phyloP scores from a whole-genome alignment of 768 basidiomycete species.

The Strobilomyces dryophilus region DNA sequence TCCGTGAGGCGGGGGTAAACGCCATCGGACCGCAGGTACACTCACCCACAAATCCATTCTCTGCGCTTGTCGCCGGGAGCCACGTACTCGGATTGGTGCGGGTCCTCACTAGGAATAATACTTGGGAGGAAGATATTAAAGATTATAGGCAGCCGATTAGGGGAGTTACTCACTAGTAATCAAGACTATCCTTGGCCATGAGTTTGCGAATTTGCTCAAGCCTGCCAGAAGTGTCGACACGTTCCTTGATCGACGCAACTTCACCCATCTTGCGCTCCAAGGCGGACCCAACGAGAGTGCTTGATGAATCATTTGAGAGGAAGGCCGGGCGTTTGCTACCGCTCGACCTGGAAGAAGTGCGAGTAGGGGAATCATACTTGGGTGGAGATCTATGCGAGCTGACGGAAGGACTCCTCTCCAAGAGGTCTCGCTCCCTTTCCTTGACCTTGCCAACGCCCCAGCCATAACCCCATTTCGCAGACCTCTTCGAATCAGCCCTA shows the following conservation, averaged over 20 bases:
- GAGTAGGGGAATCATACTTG: slow-evolving; percentile 30
- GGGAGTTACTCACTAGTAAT: slow-evolving; percentile 62
- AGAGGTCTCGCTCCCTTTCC: slow-evolving; percentile 37
- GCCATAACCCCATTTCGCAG: slow-evolving; percentile 64
- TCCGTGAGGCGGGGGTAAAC: slow-evolving; percentile 13
- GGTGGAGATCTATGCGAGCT: slow-evolving; percentile 38
- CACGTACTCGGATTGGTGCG: slow-evolving; percentile 82
- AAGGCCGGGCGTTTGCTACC: slow-evolving; percentile 39
- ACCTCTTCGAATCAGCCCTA: slow-evolving; percentile 53
- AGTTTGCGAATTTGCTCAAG: slow-evolving; percentile 58
- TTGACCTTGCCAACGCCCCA: slow-evolving; percentile 61
- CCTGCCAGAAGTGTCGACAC: slow-evolving; percentile 54
- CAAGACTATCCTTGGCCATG: slow-evolving; percentile 64
- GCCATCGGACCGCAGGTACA: slow-evolving; percentile 27
- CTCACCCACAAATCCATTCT: slow-evolving; percentile 74
- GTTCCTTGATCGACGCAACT: slow-evolving; percentile 48
- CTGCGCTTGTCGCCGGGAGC: slow-evolving; percentile 71
- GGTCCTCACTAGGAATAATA: slow-evolving; percentile 74
- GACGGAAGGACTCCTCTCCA: slow-evolving; percentile 31
- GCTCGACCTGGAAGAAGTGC: slow-evolving; percentile 38
- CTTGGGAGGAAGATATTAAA: slow-evolving; percentile 35
- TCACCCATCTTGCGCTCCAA: slow-evolving; percentile 68
- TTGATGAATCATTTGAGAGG: slow-evolving; percentile 59
- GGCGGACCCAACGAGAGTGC: slow-evolving; percentile 73
- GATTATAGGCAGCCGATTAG: slow-evolving; percentile 1